Evolutionary conservation across 2,329 filamentous ascomycete genomes (phyloP).

Genomic region (Calonectria pauciramosa): DNA sequence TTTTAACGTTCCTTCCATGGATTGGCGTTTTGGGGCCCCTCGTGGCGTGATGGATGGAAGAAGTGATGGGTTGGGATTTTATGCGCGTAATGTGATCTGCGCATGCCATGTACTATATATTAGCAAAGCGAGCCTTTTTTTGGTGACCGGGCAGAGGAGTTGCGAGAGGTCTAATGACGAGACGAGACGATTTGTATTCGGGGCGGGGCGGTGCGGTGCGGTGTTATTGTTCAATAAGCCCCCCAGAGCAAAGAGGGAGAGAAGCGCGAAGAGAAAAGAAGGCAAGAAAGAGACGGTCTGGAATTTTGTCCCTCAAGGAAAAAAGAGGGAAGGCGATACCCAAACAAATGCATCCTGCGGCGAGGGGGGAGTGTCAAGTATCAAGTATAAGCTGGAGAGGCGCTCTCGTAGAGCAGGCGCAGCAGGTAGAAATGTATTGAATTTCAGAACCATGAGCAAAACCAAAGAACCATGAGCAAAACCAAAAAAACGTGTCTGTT

Average conservation of each 20-base stretch:
- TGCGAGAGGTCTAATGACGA: constrained; percentile 19
- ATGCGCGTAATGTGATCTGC: constrained; percentile 30
- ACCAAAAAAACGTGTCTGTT: not conserved
- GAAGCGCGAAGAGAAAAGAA: constrained; percentile 14
- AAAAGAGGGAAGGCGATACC: constrained; percentile 46
- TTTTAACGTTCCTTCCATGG: constrained; percentile 34
- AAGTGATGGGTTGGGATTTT: constrained; percentile 25
- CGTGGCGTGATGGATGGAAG: constrained; percentile 21
- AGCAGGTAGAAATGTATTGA: constrained; percentile 20
- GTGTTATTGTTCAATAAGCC: not conserved
- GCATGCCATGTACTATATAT: constrained; percentile 33
- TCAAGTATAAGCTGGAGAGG: constrained; percentile 20
- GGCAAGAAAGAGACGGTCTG: constrained; percentile 21
- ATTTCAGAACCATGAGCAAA: not conserved
- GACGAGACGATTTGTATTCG: constrained; percentile 15
- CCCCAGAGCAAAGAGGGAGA: not conserved
- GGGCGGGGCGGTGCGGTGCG: not conserved
- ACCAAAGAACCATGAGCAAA: not conserved
- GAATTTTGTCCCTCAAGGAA: constrained; percentile 34
- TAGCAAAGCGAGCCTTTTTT: constrained; percentile 17
- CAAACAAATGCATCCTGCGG: constrained; percentile 34
- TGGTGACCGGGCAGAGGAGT: not conserved
- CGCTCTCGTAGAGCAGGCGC: constrained; percentile 13
- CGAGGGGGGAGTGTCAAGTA: constrained; percentile 21
- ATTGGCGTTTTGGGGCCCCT: constrained; percentile 39